Conservation (phyloP, 1,284 basidiomycete species). For the Fomes fomentarius region DNA sequence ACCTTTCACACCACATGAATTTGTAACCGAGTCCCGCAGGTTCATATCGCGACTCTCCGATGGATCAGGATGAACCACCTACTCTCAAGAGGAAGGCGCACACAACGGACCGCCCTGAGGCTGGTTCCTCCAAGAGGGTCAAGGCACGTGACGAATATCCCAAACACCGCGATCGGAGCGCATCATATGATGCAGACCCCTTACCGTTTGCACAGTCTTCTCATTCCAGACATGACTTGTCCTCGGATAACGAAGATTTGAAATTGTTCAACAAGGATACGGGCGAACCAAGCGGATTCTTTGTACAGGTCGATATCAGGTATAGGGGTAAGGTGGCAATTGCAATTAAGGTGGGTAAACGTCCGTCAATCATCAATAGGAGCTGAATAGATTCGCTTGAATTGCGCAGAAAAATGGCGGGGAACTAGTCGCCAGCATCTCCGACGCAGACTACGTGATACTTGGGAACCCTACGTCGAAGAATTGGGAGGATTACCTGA, state of each 20-base stretch:
- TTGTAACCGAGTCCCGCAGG: too few relatives aligned
- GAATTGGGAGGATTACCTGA: slow-evolving; percentile 50
- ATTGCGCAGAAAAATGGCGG: slow-evolving; percentile 62
- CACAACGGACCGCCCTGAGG: neutral
- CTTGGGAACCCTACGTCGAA: slow-evolving; percentile 49
- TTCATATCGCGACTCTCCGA: slow-evolving; percentile 6
- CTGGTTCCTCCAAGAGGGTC: neutral
- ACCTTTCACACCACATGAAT: too few relatives aligned
- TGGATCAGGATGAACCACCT: slow-evolving; percentile 10
- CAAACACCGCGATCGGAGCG: slow-evolving; percentile 10
- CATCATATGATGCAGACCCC: slow-evolving; percentile 3
- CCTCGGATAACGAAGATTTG: neutral
- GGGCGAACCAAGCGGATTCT: slow-evolving; percentile 25
- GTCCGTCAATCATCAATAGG: neutral
- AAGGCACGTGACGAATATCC: slow-evolving; percentile 3
- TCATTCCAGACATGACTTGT: neutral
- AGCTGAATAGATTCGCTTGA: neutral
- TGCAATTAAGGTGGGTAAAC: slow-evolving; percentile 24
- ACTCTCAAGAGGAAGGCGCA: slow-evolving; percentile 11
- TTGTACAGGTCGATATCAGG: slow-evolving; percentile 32
- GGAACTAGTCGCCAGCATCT: slow-evolving; percentile 50
- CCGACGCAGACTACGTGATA: slow-evolving; percentile 60
- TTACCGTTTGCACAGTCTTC: slow-evolving; percentile 10
- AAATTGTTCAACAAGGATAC: slow-evolving; percentile 20
- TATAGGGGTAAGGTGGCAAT: slow-evolving; percentile 28